A percentile compares a stretch with the other conserved stretches of the same genome.
Conservation (phyloP, 306 rosid genomes). For the Corylus americana region DNA sequence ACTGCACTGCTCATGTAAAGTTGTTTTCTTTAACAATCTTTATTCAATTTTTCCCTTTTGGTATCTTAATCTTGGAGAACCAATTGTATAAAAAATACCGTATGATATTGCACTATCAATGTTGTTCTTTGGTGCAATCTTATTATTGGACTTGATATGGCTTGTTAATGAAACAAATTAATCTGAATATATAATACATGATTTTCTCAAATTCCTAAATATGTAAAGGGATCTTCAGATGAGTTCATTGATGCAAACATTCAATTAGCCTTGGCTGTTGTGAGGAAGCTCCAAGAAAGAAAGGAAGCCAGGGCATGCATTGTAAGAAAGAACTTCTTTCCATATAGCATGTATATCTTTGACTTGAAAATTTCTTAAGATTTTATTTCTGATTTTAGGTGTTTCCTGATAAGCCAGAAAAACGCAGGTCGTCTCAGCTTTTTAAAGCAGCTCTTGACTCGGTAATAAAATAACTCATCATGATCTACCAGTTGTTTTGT, state of each 20-base stretch:
- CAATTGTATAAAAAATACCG: background rate
- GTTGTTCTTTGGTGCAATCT: constrained; percentile 32
- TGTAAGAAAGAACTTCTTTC: constrained; percentile 50
- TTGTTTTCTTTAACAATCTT: background rate
- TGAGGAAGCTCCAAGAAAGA: constrained; percentile 73
- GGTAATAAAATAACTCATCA: constrained; percentile 43
- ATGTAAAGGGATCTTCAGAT: constrained; percentile 99
- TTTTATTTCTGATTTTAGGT: constrained; percentile 53
- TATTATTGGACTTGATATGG: constrained; percentile 30
- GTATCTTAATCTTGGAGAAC: background rate
- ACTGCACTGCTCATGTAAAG: background rate
- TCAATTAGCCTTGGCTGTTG: constrained; percentile 89
- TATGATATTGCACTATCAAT: constrained; percentile 11
- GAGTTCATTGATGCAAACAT: constrained; percentile 95
- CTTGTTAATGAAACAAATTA: constrained; percentile 40
- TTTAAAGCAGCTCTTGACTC: constrained; percentile 88
- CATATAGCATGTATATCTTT: background rate
- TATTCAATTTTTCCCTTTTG: background rate
- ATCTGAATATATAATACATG: constrained; percentile 46
- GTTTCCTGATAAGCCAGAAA: constrained; percentile 93
- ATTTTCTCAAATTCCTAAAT: constrained; percentile 86
- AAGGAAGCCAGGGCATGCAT: constrained; percentile 71
- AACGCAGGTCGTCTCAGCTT: constrained; percentile 74
- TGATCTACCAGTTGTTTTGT: constrained; percentile 15
- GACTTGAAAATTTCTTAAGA: constrained; percentile 17